Conservation (phyloP, 2,329 filamentous ascomycete genomes). For the Seiridium cupressi region DNA sequence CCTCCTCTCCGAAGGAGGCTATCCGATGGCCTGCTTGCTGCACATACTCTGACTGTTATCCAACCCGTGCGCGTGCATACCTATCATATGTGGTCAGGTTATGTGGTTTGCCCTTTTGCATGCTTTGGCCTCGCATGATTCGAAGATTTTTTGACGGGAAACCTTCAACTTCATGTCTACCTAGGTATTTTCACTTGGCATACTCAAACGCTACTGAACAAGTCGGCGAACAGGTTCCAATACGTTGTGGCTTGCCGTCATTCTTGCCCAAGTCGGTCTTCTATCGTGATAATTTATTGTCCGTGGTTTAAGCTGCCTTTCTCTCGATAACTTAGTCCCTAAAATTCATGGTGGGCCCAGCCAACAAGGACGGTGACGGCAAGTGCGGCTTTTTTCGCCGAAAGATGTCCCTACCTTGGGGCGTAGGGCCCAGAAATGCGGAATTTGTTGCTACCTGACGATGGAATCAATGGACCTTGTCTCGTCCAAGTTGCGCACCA, state of each 20-base stretch:
- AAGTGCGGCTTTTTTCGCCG: slow-evolving; percentile 7
- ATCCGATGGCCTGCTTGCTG: neutral
- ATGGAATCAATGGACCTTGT: neutral
- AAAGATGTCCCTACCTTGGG: neutral
- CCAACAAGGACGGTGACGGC: slow-evolving; percentile 2
- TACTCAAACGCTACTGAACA: too few relatives aligned
- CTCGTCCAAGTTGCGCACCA: neutral
- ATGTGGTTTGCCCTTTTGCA: too few relatives aligned
- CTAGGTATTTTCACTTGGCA: too few relatives aligned
- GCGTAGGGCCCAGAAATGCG: neutral
- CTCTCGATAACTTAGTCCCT: neutral
- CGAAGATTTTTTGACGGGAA: too few relatives aligned
- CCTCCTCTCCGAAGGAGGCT: too few relatives aligned
- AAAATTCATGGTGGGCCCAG: neutral
- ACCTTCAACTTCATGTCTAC: too few relatives aligned
- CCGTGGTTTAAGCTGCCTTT: neutral
- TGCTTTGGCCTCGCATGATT: too few relatives aligned
- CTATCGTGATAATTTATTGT: neutral
- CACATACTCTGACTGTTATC: neutral
- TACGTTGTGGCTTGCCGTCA: too few relatives aligned
- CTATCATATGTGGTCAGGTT: too few relatives aligned
- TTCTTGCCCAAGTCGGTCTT: too few relatives aligned
- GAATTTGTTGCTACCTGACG: slow-evolving; percentile 1
- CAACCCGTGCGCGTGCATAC: too few relatives aligned
- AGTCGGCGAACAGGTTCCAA: too few relatives aligned